Evolutionary conservation across 371 early-diverging fungal genomes (phyloP), one percentile per base, ranked within the genome.

Genomic region (Thermomucor indicae-seudaticae): DNA sequence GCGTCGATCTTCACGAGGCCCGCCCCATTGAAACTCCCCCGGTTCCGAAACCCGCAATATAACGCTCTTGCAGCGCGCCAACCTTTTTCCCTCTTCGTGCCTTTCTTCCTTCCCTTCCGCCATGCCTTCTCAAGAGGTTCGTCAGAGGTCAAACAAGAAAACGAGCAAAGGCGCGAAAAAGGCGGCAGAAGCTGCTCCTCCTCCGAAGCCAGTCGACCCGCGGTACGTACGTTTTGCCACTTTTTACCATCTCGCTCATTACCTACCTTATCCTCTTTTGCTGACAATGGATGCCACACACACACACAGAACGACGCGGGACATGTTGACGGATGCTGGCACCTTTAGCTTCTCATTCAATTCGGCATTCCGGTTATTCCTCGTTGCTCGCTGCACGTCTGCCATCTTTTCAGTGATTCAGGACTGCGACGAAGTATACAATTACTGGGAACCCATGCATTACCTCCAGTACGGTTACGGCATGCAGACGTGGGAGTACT

Each of bases 401-500:
- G 85, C 83, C n/a, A 55, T 83, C 0, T 84, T 67, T 49, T 78
- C 83, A 25, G 80, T 82, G 42, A 62, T 86, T 23, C 65, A 69
- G 8, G 93, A 97, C 65, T 97, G 96, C 68, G 96, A 97, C 64
- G 94, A 97, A 63, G 91, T 90, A 6, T 96, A 83, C 73, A 96
- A 96, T 75, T 97, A 90, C 65, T 96, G 93, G 93, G 98, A 97
- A 62, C 93, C 96, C 10, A 67, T 84, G 30, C 96, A 96, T 59
- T 92, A 90, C 55, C 64, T 95, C 35, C 83, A 86, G 38, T 80
- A 88, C 62, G 94, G 93, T 0, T 67, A 69, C 46, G 98, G 94
- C 25, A 70, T 93, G 51, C 90, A 95, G 65, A 96, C 98, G 2
- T 97, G 98, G 98, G 98, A 97, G 64, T 95, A 96, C 57, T 85